Evolutionary conservation across 345 rosid genomes (phyloP).

Genomic region (Xanthoceras sorbifolium): DNA sequence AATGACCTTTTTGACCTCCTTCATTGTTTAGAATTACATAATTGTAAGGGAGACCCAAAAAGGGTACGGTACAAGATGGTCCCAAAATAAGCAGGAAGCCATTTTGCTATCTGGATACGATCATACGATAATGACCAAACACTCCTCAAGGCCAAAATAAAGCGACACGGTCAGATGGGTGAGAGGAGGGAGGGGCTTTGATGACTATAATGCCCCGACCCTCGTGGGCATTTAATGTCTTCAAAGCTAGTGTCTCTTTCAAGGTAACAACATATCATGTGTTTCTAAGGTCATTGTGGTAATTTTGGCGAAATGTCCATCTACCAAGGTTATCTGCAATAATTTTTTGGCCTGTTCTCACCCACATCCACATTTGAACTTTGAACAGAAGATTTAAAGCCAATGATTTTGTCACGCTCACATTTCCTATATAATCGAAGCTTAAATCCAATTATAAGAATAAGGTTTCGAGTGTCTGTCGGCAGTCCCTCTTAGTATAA

Average conservation of each 20-base stretch:
- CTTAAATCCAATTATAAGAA: background rate
- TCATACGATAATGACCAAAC: slow-evolving; percentile 21
- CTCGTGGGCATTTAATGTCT: background rate
- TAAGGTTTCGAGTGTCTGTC: too few relatives aligned
- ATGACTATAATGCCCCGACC: background rate
- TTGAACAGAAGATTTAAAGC: slow-evolving; percentile 17
- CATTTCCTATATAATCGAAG: slow-evolving; percentile 1
- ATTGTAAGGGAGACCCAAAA: background rate
- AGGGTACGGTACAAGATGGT: slow-evolving; percentile 8
- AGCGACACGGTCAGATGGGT: slow-evolving; percentile 14
- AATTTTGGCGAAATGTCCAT: background rate
- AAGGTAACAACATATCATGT: background rate
- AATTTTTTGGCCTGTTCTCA: background rate
- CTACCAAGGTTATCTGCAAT: background rate
- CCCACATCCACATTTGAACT: background rate
- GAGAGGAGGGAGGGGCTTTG: too few relatives aligned
- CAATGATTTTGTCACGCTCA: slow-evolving; percentile 14
- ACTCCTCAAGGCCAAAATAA: slow-evolving; percentile 15
- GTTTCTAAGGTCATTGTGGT: slow-evolving; percentile 17
- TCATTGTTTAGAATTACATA: background rate
- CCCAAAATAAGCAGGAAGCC: background rate
- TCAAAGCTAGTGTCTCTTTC: slow-evolving; percentile 23
- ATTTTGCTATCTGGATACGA: background rate
- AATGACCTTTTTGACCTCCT: slow-evolving; percentile 13
- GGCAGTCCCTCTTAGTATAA: too few relatives aligned